Conservation (phyloP, 768 basidiomycete genomes). For the Dentipellis fragilis region DNA sequence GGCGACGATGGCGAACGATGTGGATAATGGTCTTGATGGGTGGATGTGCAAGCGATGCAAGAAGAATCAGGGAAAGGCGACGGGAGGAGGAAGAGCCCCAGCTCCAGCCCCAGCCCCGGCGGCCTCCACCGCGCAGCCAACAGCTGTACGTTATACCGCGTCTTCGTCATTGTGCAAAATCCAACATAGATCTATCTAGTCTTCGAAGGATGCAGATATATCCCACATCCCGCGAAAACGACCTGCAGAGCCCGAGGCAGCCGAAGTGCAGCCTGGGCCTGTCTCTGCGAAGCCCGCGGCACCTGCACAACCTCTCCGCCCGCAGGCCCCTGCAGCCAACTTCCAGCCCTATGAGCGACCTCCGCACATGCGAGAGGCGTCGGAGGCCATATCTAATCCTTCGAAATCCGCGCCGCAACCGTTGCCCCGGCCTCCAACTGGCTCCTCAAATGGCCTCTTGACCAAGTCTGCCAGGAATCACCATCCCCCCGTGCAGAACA, state of each 20-base stretch:
- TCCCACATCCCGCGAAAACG: too few relatives aligned
- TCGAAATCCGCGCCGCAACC: background rate
- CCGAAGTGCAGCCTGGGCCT: too few relatives aligned
- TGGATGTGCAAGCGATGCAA: background rate
- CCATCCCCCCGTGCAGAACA: too few relatives aligned
- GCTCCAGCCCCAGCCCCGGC: background rate
- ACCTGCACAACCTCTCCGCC: background rate
- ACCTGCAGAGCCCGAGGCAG: too few relatives aligned
- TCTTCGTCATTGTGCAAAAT: too few relatives aligned
- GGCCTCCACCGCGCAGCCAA: background rate
- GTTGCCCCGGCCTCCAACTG: background rate
- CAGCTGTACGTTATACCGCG: too few relatives aligned
- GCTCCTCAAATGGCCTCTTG: background rate
- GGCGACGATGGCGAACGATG: background rate
- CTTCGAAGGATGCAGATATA: too few relatives aligned
- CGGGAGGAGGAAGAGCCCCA: background rate
- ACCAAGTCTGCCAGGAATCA: too few relatives aligned
- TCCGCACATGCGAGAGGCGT: background rate
- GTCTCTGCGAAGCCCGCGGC: background rate
- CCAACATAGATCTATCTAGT: too few relatives aligned
- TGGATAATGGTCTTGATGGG: background rate
- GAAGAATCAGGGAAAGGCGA: background rate
- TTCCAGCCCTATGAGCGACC: background rate
- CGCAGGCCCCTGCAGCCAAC: background rate
- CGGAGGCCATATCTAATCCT: background rate